Conservation (phyloP, 257 asterid genomes). For the Mentha longifolia region DNA sequence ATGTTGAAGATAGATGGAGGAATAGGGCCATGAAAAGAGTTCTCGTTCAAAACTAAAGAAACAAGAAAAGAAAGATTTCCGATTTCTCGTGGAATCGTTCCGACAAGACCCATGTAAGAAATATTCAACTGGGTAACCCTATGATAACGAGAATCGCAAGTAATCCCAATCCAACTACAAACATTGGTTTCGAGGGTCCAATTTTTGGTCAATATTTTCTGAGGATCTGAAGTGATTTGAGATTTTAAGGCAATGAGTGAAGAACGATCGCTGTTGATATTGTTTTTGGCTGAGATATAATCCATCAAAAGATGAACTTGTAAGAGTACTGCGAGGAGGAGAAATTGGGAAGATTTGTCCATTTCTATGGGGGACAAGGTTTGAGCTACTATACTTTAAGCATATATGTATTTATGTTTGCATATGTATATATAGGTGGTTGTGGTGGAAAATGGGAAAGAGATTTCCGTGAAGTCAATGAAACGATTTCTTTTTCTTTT, state of each 20-base stretch:
- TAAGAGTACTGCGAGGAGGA: not conserved
- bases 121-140: not conserved
- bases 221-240: slow-evolving; percentile 21
- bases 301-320: not conserved
- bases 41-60: not conserved
- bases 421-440: too few relatives aligned
- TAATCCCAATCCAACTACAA: slow-evolving; percentile 18
- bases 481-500: too few relatives aligned
- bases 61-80: slow-evolving; percentile 21
- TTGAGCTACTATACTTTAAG: not conserved
- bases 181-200: not conserved
- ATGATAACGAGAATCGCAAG: not conserved
- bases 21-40: slow-evolving; percentile 9
- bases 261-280: slow-evolving; percentile 1
- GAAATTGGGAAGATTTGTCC: not conserved
- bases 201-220: not conserved
- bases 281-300: not conserved
- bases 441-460: too few relatives aligned
- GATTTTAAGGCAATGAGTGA: slow-evolving; percentile 14
- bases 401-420: too few relatives aligned
- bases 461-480: too few relatives aligned
- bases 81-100: not conserved
- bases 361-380: not conserved
- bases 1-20: slow-evolving; percentile 20
- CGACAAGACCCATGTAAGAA: not conserved